A percentile compares a stretch with the other conserved stretches of the same genome.
These are phyloP conservation scores for Arabidopsis lyrata DNA, from an alignment of 441 rosid genomes.

Conservation along the genomic window DNA sequence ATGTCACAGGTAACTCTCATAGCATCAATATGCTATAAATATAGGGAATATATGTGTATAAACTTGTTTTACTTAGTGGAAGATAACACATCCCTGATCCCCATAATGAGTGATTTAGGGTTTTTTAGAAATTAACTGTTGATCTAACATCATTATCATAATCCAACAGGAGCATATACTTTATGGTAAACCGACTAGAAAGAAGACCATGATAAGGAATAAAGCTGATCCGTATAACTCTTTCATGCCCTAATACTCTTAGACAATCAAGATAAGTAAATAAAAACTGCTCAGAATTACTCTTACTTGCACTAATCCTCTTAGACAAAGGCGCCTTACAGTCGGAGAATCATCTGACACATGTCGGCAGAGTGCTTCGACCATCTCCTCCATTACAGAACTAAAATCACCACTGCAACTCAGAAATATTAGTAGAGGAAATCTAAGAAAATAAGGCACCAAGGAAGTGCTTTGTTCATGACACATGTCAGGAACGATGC, in stretches of 20 bases:
- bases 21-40: constrained; percentile 23
- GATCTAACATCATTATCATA: constrained; percentile 13
- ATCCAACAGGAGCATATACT: constrained; percentile 7
- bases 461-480: constrained; percentile 21
- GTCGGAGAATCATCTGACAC: constrained; percentile 97
- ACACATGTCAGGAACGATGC: constrained; percentile 15
- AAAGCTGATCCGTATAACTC: constrained; percentile 3
- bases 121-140: constrained; percentile 13
- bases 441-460: constrained; percentile 14
- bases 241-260: constrained; percentile 32
- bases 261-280: constrained; percentile 29
- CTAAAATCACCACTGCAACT: constrained; percentile 75
- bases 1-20: constrained; percentile 9
- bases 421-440: constrained; percentile 40
- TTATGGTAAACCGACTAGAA: constrained; percentile 1
- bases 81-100: background rate
- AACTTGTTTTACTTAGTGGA: constrained; percentile 2
- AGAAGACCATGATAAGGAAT: background rate
- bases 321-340: constrained; percentile 93
- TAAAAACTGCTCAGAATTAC: constrained; percentile 18
- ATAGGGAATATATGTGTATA: constrained; percentile 4
- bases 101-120: background rate
- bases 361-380: constrained; percentile 91
- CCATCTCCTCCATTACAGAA: constrained; percentile 94
- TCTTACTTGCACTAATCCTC: constrained; percentile 93